Evolutionary conservation across 1,284 basidiomycete genomes (phyloP).

Genomic region (Singerocomus inundabilis): DNA sequence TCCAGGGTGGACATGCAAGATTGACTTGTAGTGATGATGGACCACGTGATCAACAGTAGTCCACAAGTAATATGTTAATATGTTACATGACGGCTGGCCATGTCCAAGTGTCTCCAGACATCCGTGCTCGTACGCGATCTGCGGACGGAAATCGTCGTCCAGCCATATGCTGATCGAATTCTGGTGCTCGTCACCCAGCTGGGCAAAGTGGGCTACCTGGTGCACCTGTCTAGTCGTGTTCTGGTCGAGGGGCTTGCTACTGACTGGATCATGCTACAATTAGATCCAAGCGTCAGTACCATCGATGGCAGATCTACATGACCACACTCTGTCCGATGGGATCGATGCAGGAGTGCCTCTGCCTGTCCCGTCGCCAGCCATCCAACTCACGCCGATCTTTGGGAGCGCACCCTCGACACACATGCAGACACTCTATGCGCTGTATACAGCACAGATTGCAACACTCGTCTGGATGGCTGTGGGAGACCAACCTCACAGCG

Average conservation of each 20-base stretch:
- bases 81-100: too few relatives aligned
- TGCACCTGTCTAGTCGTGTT: conserved; percentile 45
- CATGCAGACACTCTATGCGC: conserved; percentile 68
- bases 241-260: too few relatives aligned
- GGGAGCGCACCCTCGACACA: conserved; percentile 67
- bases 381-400: conserved; percentile 74
- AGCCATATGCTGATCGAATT: conserved; percentile 75
- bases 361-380: conserved; percentile 69
- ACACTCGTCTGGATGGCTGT: conserved; percentile 73
- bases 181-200: conserved; percentile 84
- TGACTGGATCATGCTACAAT: too few relatives aligned
- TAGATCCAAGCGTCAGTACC: conserved; percentile 82
- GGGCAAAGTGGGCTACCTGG: conserved; percentile 84
- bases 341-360: conserved; percentile 39
- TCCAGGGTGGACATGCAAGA: conserved; percentile 31
- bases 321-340: conserved; percentile 28
- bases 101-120: conserved; percentile 36
- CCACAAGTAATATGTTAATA: too few relatives aligned
- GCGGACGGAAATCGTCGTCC: conserved; percentile 73
- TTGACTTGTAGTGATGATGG: too few relatives aligned
- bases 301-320: conserved; percentile 53
- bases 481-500: conserved; percentile 45
- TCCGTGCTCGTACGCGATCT: conserved; percentile 51
- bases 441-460: conserved; percentile 85
- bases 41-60: conserved; percentile 23